phyloP scores from a whole-genome alignment of 2,329 filamentous ascomycete species.

The Pseudogymnoascus sp. region DNA sequence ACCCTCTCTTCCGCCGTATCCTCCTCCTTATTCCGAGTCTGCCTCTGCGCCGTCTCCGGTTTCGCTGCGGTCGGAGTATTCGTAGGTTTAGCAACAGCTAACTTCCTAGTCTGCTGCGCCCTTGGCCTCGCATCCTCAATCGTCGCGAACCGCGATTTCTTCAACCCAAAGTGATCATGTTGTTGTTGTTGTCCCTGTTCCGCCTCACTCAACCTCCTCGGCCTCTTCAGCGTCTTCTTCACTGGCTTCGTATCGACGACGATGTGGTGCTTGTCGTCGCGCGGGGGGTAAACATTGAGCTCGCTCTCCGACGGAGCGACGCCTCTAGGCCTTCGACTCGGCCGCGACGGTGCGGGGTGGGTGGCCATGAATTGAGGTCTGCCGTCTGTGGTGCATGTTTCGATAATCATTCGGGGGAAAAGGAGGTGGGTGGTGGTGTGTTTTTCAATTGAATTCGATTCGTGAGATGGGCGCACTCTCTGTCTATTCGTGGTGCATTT shows the following conservation, averaged over 20 bases:
- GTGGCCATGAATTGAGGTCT: not conserved
- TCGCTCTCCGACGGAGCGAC: not conserved
- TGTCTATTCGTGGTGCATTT: not conserved
- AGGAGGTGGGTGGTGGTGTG: not conserved
- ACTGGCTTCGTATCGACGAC: not conserved
- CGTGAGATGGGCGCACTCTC: not conserved
- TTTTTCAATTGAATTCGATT: not conserved
- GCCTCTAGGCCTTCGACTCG: slow-evolving; percentile 1
- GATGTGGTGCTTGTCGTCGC: not conserved
- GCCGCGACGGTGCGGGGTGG: not conserved
- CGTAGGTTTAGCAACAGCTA: not conserved
- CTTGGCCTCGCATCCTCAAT: not conserved
- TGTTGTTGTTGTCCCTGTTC: not conserved
- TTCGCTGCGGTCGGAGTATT: not conserved
- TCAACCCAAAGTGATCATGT: not conserved
- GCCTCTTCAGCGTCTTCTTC: slow-evolving; percentile 4
- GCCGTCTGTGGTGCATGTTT: slow-evolving; percentile 3
- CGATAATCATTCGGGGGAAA: slow-evolving; percentile 3
- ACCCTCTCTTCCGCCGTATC: not conserved
- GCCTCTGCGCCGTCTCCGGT: slow-evolving; percentile 19
- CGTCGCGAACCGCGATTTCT: not conserved
- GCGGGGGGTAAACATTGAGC: not conserved
- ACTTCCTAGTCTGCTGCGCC: not conserved
- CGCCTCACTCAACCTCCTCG: not conserved
- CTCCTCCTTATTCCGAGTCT: not conserved